Base-by-base conservation (phyloP, 2,329 filamentous ascomycete genomes). In the Fusarium compactum region DNA sequence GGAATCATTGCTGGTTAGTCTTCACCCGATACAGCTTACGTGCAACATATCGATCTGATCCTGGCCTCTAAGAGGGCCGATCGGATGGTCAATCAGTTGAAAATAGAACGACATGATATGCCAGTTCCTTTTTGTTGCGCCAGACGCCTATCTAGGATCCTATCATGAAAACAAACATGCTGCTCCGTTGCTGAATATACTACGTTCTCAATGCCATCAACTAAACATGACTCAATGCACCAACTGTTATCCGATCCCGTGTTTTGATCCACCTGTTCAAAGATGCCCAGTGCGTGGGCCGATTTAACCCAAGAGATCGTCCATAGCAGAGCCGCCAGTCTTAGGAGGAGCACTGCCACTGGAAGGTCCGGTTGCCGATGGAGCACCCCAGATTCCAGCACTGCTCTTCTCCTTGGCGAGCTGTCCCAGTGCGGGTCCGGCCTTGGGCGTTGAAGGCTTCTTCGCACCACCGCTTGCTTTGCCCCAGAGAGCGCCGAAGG, bases 391-490 rank as follows among this genome's bases (percentile, higher is more conserved):
- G 69, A 99, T 93, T 10, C 95, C 94, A 18, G 95, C 94, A 74
- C 91, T 94, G 62, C 94, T 96, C 86, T 98, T 98, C 82, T 98
- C 94, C 85, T 98, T 98, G n/a, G 95, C 95, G 80, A 99, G 89
- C 79, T 97, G 95, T 30, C 94, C 95, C 82, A 99, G 87, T 58
- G 95, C 95, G 54, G 94, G 91, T 1, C 91, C 92, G 57, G 86
- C 83, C 12, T 83, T 85, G 15, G 86, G 84, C 4, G 90, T 87
- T 65, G 82, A 85, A 2, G 86, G 82, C 83, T 96, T 97, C 84
- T 94, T 94, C 70, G 94, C 87, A 48, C 91, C 90, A 14, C 87
- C 87, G 69, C 90, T 93, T 29, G 90, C 91, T 70, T 89, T 90
- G 63, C 91, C 91, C 89, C 97, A 97, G 34, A 99, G 85, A 22